phyloP scores from a whole-genome alignment of 2,329 filamentous ascomycete species.

The Aspergillus novoparasiticus region DNA sequence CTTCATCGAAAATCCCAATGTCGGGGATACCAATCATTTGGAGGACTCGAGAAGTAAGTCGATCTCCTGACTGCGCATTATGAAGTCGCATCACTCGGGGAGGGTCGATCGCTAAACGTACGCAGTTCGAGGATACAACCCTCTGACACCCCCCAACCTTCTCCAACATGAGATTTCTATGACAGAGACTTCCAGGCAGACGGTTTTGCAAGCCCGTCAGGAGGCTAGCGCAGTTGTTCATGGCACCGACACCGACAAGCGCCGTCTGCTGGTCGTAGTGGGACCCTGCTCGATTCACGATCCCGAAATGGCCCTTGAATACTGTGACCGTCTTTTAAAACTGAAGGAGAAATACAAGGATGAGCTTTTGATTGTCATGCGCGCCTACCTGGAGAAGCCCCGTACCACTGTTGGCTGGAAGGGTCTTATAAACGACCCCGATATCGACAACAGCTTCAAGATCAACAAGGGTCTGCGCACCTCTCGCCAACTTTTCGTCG shows the following conservation, averaged over 20 bases:
- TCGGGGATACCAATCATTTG: slow-evolving; percentile 71
- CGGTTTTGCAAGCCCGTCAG: slow-evolving; percentile 61
- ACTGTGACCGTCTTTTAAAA: slow-evolving; percentile 80
- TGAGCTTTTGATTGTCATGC: slow-evolving; percentile 94
- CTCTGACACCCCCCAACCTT: slow-evolving; percentile 87
- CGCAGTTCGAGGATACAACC: slow-evolving; percentile 84
- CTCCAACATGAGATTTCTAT: slow-evolving; percentile 86
- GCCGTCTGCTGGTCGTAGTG: slow-evolving; percentile 74
- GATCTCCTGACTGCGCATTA: slow-evolving; percentile 4
- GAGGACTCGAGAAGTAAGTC: slow-evolving; percentile 83
- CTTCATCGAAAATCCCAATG: slow-evolving; percentile 76
- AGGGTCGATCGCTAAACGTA: slow-evolving; percentile 7
- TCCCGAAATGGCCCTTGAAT: slow-evolving; percentile 83
- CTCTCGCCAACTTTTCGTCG: slow-evolving; percentile 87
- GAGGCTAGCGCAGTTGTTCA: slow-evolving; percentile 65
- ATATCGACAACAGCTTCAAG: slow-evolving; percentile 97
- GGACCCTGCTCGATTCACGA: slow-evolving; percentile 98
- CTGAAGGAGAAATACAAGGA: slow-evolving; percentile 86
- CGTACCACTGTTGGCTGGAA: slow-evolving; percentile 99
- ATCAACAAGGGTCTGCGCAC: slow-evolving; percentile 95
- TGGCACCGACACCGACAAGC: slow-evolving; percentile 55
- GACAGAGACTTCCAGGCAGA: slow-evolving; percentile 47
- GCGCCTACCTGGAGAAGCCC: slow-evolving; percentile 97
- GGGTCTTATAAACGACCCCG: slow-evolving; percentile 96
- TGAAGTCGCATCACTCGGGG: not conserved